Base-by-base conservation (phyloP, 176 grass and related monocot genomes). In the Phoenix dactylifera region DNA sequence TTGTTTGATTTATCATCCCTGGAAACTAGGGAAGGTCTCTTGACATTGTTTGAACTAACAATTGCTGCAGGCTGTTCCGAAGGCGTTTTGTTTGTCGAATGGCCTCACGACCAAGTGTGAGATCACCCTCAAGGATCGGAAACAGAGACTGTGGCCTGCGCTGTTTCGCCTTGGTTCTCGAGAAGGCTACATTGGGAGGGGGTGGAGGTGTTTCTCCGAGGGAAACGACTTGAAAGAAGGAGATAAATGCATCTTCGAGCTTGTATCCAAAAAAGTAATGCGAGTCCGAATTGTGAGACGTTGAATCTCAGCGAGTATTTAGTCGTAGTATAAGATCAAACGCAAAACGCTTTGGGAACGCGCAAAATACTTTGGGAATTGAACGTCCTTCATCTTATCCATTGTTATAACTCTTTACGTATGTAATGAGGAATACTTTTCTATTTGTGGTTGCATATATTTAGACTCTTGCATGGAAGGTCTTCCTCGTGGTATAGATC, bases 161-260 rank as follows among this genome's bases (percentile, higher is more conserved):
- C 12, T 7, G 3, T 72, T 59, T 19, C 49, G 18, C 26, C 63
- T 56, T 25, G 51, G 25, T 22, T 10, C 14, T 1, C 51, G 57
- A 12, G 50, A 39, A 32, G 50, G 29, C 15, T 25, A 51, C 6
- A 18, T 79, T 25, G 52, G 59, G 49, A 79, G 66, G 18, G 59
- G 68, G 18, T 66, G 68, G 61, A 16, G 22, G 7, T 52, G 52
- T 7, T 72, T 72, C 39, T 65, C 44, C 9, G 22, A 62, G 18
- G 74, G 16, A 55, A 57, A 68, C 49, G 12, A 77, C 17, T 28
- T 77, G 35, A 35, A 77, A 69, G 64, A 50, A 69, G 74, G 74
- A 10, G 49, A 76, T 1, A 77, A 48, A 51, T 77, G 74, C 56
- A 60, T 69, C 29, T 77, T 77, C n/a, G 30, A 49, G 10, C 57